Base-by-base conservation (phyloP, 768 basidiomycete genomes). In the Nevesoporus exiguus region DNA sequence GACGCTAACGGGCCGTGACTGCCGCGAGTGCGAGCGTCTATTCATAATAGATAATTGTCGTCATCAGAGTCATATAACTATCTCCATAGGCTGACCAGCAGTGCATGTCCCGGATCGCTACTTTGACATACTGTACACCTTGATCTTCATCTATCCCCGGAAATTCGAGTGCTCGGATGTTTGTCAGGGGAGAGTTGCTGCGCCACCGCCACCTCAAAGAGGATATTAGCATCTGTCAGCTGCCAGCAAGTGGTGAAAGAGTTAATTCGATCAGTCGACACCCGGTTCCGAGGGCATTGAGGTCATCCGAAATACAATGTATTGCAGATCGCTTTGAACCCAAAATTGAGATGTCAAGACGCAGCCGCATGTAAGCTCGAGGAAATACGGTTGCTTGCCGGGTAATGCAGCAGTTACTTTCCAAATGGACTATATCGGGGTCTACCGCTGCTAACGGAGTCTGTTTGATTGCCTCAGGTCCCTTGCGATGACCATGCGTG, bases 371-470 rank as follows among this genome's bases (percentile, higher is more conserved):
- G n/a, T 41, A 37, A 21, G 40, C 25, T 47, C 10, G 21, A 14
- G 6, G 34, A 17, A 47, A 39, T 21, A 39, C 21, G 14, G 31
- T 37, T 55, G 7, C 5, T 27, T 46, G 36, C 9, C n/a, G 30
- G 24, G 27, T 30, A 36, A 1, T 21, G 31, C 41, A 30, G 24
- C 5, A 17, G 15, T 4, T 2, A 41, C 30, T 29, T 57, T 57
- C 59, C 52, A 50, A 49, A 56, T 46, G 49, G 53, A 36, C 46
- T 10, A 52, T 14, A 7, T 21, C 45, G 48, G 39, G n/a, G 21
- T 40, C 30, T 24, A 5, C 21, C 44, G 31, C 27, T 30, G 19
- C 46, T 31, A n/a, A 34, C 21, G 14, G 31, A 0, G 15, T 29
- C 25, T 17, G 10, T 8, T 27, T 7, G 44, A 5, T 15, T 33